Conservation (phyloP, 345 rosid species). For the Angophora floribunda region DNA sequence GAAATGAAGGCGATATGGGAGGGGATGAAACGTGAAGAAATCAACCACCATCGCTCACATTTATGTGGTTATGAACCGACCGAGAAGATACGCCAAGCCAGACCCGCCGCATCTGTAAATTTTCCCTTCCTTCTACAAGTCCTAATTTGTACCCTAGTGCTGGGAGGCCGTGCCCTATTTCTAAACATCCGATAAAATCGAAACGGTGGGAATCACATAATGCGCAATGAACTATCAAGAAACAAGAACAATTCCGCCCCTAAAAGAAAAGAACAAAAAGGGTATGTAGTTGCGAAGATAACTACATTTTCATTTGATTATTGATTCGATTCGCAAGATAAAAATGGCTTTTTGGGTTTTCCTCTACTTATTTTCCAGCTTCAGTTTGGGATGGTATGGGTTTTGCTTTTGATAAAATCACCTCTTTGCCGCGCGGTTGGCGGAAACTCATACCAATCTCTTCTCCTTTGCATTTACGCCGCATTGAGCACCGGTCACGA, state of each 20-base stretch:
- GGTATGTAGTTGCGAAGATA: background rate
- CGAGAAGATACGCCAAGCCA: background rate
- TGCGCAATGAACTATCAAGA: accelerated
- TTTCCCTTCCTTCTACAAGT: background rate
- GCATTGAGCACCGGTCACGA: background rate
- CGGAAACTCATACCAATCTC: background rate
- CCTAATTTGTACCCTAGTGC: background rate
- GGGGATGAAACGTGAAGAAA: conserved; percentile 1
- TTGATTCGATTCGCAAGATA: too few relatives aligned
- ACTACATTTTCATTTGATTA: too few relatives aligned
- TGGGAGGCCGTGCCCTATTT: background rate
- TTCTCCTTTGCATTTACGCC: background rate
- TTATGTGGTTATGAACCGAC: conserved; percentile 20
- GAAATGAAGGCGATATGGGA: conserved; percentile 1
- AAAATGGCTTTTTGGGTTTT: background rate
- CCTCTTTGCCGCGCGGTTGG: background rate
- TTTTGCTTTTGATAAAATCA: background rate
- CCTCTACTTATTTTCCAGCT: background rate
- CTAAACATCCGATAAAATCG: background rate
- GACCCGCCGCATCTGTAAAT: background rate
- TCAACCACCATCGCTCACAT: conserved; percentile 21
- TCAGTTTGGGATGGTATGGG: background rate
- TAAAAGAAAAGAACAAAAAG: background rate
- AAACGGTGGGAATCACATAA: background rate
- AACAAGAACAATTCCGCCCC: background rate